Evolutionary conservation across 495 filamentous ascomycete species (phyloP).

Genomic region (Rostrohypoxylon terebratum): DNA sequence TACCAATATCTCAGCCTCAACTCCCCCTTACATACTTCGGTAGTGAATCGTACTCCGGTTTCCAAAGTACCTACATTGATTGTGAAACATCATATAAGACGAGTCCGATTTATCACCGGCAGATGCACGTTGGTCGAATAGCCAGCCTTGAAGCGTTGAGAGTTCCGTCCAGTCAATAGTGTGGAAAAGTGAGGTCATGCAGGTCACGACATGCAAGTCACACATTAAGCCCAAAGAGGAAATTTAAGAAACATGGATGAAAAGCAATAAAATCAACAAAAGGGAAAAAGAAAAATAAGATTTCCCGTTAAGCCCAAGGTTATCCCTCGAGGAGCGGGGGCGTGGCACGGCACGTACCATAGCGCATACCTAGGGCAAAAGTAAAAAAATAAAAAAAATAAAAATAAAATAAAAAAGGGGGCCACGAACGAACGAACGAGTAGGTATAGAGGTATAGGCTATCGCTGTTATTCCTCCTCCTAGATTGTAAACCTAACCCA

Average conservation of each 20-base stretch:
- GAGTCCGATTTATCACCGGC: too few relatives aligned
- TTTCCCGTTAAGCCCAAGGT: conserved; percentile 10
- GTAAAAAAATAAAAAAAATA: too few relatives aligned
- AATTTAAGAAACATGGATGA: not conserved
- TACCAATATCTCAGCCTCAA: not conserved
- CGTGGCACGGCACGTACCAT: conserved; percentile 25
- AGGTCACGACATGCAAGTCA: conserved; percentile 30
- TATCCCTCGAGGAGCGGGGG: not conserved
- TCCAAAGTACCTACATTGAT: not conserved
- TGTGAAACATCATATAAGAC: not conserved
- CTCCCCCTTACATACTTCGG: not conserved
- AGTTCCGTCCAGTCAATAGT: not conserved
- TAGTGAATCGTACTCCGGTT: not conserved
- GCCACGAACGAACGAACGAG: not conserved
- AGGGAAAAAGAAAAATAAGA: conserved; percentile 2
- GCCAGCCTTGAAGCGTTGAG: not conserved
- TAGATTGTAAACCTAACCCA: conserved; percentile 19
- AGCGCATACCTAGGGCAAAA: not conserved
- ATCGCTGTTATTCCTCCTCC: not conserved
- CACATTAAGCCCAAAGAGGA: conserved; percentile 21
- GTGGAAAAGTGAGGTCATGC: conserved; percentile 30
- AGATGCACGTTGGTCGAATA: not conserved
- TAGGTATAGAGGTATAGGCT: not conserved
- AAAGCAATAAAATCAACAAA: not conserved
- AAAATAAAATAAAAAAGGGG: too few relatives aligned